Evolutionary conservation across 75 land plant species (phyloP).

Genomic region (Picea glauca): DNA sequence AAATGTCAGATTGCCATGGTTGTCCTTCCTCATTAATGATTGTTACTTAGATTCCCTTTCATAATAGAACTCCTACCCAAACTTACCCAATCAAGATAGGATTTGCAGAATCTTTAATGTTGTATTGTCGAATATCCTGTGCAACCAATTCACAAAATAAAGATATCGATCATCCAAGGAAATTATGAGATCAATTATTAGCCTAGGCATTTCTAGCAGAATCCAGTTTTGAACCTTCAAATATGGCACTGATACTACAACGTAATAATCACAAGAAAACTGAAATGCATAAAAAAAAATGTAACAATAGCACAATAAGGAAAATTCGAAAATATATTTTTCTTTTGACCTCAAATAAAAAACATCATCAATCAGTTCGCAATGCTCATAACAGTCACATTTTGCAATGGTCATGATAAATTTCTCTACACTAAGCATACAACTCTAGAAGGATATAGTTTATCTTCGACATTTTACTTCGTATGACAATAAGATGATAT

Average conservation of each 20-base stretch:
- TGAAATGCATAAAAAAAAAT: background rate
- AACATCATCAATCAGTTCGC: background rate
- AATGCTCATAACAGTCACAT: no score
- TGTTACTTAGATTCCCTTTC: conserved; percentile 26
- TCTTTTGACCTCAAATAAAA: background rate
- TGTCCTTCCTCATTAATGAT: conserved; percentile 32
- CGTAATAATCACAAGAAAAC: conserved; percentile 10
- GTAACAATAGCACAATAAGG: background rate
- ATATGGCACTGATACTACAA: conserved; percentile 28
- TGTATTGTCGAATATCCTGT: conserved; percentile 40
- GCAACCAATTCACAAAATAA: conserved; percentile 44
- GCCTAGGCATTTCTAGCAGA: conserved; percentile 38
- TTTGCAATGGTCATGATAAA: no score
- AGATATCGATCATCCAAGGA: conserved; percentile 40
- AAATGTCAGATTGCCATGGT: conserved; percentile 35
- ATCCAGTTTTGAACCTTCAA: conserved; percentile 40
- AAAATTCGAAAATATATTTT: background rate
- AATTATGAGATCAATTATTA: conserved; percentile 37
- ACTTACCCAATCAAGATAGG: conserved; percentile 34
- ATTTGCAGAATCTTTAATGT: conserved; percentile 34
- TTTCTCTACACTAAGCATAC: no score
- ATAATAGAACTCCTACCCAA: conserved; percentile 36
- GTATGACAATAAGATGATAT: no score
- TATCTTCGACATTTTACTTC: no score
- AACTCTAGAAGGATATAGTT: no score